These are phyloP conservation scores for Globisporangium parvum DNA, from an alignment of 352 stramenopile genomes.

Conservation along the genomic window DNA sequence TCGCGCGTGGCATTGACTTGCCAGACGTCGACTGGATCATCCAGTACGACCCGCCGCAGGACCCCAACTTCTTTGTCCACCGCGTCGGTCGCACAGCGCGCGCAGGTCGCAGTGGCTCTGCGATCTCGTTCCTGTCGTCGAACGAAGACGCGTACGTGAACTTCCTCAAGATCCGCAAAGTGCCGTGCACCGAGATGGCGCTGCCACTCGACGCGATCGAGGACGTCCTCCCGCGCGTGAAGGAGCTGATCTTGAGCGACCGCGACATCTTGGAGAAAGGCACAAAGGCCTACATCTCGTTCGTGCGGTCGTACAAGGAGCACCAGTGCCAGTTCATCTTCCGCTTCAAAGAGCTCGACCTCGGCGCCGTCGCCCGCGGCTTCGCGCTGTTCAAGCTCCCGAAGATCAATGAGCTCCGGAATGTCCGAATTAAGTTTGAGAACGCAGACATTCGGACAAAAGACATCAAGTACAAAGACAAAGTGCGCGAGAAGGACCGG, in stretches of 20 bases:
- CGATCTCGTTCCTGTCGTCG: slow-evolving; percentile 93
- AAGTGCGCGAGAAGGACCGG: slow-evolving; percentile 93
- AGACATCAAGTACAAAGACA: slow-evolving; percentile 94
- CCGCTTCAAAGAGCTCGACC: slow-evolving; percentile 96
- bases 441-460: slow-evolving; percentile 86
- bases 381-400: slow-evolving; percentile 79
- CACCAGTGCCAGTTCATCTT: slow-evolving; percentile 99
- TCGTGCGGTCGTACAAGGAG: slow-evolving; percentile 98
- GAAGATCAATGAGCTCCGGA: slow-evolving; percentile 85
- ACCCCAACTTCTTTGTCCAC: slow-evolving; percentile 99
- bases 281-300: slow-evolving; percentile 98
- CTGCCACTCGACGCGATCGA: slow-evolving; percentile 57
- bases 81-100: slow-evolving; percentile 96
- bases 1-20: slow-evolving; percentile 97
- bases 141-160: slow-evolving; percentile 98
- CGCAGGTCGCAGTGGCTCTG: slow-evolving; percentile 89
- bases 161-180: slow-evolving; percentile 92
- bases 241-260: slow-evolving; percentile 87
- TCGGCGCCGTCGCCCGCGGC: slow-evolving; percentile 88
- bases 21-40: slow-evolving; percentile 99
- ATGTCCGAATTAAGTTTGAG: slow-evolving; percentile 80
- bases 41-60: slow-evolving; percentile 96
- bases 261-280: slow-evolving; percentile 97
- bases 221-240: slow-evolving; percentile 88
- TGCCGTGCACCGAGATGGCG: slow-evolving; percentile 84